Evolutionary conservation across 2,329 filamentous ascomycete genomes (phyloP).

Genomic region (Aspergillus sergii): DNA sequence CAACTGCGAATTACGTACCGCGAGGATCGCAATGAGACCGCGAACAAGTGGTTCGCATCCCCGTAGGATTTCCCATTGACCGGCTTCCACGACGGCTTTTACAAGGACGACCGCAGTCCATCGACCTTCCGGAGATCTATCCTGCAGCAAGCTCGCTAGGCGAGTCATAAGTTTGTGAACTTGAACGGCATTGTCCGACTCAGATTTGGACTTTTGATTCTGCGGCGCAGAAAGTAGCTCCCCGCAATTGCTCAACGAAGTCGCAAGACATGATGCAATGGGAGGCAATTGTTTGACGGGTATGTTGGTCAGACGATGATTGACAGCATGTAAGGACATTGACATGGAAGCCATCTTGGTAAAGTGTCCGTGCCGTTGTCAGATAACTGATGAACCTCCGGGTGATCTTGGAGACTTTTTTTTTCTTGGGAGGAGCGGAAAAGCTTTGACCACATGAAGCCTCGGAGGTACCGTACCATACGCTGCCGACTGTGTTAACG

Average conservation of each 20-base stretch:
- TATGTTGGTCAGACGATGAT: conserved; percentile 65
- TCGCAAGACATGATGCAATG: conserved; percentile 69
- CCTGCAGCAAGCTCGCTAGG: conserved; percentile 75
- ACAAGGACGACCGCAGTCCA: conserved; percentile 77
- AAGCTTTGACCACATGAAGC: conserved; percentile 36
- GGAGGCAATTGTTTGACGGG: conserved; percentile 73
- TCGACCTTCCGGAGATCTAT: conserved; percentile 71
- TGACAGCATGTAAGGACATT: conserved; percentile 46
- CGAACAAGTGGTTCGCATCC: conserved; percentile 75
- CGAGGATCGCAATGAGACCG: conserved; percentile 72
- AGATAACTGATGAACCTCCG: background rate
- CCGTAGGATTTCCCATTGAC: conserved; percentile 79
- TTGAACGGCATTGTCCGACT: conserved; percentile 67
- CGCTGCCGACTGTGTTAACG: conserved; percentile 17
- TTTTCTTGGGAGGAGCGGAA: conserved; percentile 8
- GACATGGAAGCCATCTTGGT: conserved; percentile 35
- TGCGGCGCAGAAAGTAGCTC: conserved; percentile 65
- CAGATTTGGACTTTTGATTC: conserved; percentile 62
- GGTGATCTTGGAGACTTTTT: background rate
- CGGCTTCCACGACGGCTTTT: conserved; percentile 79
- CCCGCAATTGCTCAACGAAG: conserved; percentile 56
- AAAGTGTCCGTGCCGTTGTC: background rate
- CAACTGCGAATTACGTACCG: conserved; percentile 52
- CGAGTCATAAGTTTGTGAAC: conserved; percentile 82
- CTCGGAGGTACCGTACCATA: conserved; percentile 28